Conservation (phyloP, 108 stramenopile species). For the Discostella pseudostelligera region DNA sequence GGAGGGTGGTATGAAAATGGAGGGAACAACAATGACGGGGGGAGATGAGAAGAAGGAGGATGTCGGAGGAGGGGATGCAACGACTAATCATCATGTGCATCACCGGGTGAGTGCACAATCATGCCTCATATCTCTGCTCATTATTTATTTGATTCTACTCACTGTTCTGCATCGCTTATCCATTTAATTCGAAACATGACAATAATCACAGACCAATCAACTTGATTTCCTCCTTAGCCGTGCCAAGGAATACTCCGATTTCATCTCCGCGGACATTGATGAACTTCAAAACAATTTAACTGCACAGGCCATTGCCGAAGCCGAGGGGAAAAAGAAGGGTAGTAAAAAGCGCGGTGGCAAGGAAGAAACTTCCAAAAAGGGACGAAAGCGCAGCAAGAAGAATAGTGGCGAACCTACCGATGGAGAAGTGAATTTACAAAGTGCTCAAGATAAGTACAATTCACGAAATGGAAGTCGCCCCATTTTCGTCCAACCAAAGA, state of each 20-base stretch:
- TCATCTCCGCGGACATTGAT: slow-evolving; percentile 80
- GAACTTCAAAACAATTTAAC: slow-evolving; percentile 74
- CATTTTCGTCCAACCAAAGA: slow-evolving; percentile 83
- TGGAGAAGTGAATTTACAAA: slow-evolving; percentile 54
- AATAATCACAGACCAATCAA: slow-evolving; percentile 67
- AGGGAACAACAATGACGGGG: slow-evolving; percentile 4
- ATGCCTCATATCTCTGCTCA: no score
- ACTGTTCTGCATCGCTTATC: no score
- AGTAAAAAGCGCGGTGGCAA: slow-evolving; percentile 47
- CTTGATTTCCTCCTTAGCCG: slow-evolving; percentile 82
- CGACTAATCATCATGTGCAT: slow-evolving; percentile 49
- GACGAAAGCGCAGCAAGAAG: slow-evolving; percentile 57
- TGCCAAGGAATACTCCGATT: slow-evolving; percentile 84
- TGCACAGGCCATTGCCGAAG: slow-evolving; percentile 50
- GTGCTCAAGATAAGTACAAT: slow-evolving; percentile 67
- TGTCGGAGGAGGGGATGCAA: slow-evolving; percentile 17
- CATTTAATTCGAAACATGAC: no score
- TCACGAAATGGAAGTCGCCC: slow-evolving; percentile 43
- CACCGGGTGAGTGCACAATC: slow-evolving; percentile 45
- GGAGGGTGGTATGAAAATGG: slow-evolving; percentile 1
- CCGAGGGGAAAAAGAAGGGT: slow-evolving; percentile 46
- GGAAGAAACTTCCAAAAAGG: slow-evolving; percentile 14
- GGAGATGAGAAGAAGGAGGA: slow-evolving; percentile 53
- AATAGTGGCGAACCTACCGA: slow-evolving; percentile 38
- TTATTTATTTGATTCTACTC: no score